phyloP scores from a whole-genome alignment of 805 yeast species.

The Kurtzmaniella fragi region DNA sequence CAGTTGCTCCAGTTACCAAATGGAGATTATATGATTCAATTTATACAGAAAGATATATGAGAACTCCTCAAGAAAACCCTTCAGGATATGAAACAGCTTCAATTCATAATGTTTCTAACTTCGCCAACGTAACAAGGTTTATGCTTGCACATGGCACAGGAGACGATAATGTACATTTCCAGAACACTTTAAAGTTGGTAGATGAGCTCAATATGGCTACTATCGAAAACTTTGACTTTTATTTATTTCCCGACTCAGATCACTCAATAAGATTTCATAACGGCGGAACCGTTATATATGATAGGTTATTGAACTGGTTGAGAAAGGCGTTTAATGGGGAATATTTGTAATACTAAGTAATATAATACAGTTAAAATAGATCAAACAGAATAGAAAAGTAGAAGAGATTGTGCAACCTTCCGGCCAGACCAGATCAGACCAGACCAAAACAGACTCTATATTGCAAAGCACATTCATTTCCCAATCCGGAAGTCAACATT shows the following conservation, averaged over 20 bases:
- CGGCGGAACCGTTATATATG: conserved; percentile 65
- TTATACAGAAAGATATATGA: conserved; percentile 77
- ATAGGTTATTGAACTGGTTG: conserved; percentile 26
- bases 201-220: conserved; percentile 64
- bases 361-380: too few species aligned
- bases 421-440: too few species aligned
- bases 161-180: conserved; percentile 80
- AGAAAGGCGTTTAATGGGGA: conserved; percentile 13
- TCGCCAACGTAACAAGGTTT: conserved; percentile 50
- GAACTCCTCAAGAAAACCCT: conserved; percentile 43
- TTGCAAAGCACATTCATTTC: conserved; percentile 3
- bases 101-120: conserved; percentile 37
- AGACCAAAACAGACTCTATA: background rate
- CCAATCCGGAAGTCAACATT: conserved; percentile 9
- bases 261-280: conserved; percentile 71
- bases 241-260: conserved; percentile 78
- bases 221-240: conserved; percentile 79
- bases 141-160: conserved; percentile 78
- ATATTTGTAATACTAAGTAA: conserved; percentile 4
- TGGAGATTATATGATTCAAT: conserved; percentile 75
- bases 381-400: too few species aligned
- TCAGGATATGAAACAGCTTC: conserved; percentile 46
- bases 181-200: conserved; percentile 57
- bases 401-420: too few species aligned
- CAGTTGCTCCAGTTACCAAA: conserved; percentile 83